Evolutionary conservation across 2,329 filamentous ascomycete species (phyloP), one percentile per base, ranked within the genome.

Genomic region (Colletotrichum neosansevieriae): DNA sequence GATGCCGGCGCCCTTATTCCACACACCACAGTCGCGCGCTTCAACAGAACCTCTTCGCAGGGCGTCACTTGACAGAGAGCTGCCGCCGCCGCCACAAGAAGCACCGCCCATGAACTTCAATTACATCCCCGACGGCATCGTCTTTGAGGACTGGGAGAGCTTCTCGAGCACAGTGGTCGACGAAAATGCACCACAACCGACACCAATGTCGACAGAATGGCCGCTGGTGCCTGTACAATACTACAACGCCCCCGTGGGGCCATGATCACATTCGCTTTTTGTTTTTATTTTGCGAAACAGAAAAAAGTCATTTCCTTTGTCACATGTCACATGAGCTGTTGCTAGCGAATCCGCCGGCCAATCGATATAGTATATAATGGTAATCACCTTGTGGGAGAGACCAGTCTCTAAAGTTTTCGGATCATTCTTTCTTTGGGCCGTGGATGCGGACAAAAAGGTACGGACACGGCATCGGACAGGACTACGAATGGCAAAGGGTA

Each of bases 131-230:
- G 75, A 76, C 3, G 75, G 76, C 7, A 75, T 80, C 36, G 75
- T 79, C 10, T 81, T 82, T 50, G 78, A 81, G 2, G 80, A 82
- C 67, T 83, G 81, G 81, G 80, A 80, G 62, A 79, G 75, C 63
- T 76, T 82, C 34, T 72, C 76, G 24, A 76, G 77, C 21, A 73
- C 77, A 21, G 75, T 80, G 19, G 73, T 79, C 19, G 76, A 79
- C 50, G 78, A 79, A 42, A 70, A 71, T 40, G 59, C 69, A 60
- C 56, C 69, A 50, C 38, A 57, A 61, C 58, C 72, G 59, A 58
- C 71, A 47, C 60, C 71, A 5, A 68, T 74, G 17, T 59, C 71
- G 38, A 67, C 72, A 45, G 72, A 72, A 53, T 74, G 73, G 73
- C 69, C 73, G 12, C 67, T 73, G 70, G 69, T 74, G 56, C 73